Evolutionary conservation across 257 asterid genomes (phyloP).

Genomic region (Jasminum sambac): DNA sequence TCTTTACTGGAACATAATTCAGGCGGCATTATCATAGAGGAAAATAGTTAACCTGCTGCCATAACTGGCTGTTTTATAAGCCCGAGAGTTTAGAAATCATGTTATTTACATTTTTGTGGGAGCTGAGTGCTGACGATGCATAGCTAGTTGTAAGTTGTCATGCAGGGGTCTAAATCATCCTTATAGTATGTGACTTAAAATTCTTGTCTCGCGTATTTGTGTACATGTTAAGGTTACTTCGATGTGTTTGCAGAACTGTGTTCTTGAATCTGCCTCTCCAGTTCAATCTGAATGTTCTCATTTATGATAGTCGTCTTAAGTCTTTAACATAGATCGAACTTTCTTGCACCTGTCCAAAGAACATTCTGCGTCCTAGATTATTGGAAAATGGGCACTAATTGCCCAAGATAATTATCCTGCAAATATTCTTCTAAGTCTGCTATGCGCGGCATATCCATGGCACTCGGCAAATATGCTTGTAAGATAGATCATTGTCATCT

Average conservation of each 20-base stretch:
- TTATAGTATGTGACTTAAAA: neutral
- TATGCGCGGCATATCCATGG: neutral
- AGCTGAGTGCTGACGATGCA: neutral
- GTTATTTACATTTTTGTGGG: neutral
- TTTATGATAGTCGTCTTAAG: conserved; percentile 23
- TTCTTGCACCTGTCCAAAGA: neutral
- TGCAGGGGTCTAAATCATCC: neutral
- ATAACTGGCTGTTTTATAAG: neutral
- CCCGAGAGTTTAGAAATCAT: neutral
- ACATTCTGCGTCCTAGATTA: neutral
- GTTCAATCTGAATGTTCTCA: neutral
- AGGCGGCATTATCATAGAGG: neutral
- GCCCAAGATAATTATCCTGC: neutral
- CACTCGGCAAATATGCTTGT: neutral
- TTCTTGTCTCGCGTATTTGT: neutral
- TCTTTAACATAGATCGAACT: conserved; percentile 43
- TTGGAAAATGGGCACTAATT: neutral
- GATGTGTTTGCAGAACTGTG: neutral
- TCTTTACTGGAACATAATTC: neutral
- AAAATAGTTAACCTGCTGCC: neutral
- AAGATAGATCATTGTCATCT: neutral
- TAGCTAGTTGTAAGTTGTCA: neutral
- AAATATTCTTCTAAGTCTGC: neutral
- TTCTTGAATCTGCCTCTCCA: neutral
- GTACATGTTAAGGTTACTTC: neutral